phyloP scores from a whole-genome alignment of 2,329 filamentous ascomycete genomes.

The Neophaeococcomyces aloes region DNA sequence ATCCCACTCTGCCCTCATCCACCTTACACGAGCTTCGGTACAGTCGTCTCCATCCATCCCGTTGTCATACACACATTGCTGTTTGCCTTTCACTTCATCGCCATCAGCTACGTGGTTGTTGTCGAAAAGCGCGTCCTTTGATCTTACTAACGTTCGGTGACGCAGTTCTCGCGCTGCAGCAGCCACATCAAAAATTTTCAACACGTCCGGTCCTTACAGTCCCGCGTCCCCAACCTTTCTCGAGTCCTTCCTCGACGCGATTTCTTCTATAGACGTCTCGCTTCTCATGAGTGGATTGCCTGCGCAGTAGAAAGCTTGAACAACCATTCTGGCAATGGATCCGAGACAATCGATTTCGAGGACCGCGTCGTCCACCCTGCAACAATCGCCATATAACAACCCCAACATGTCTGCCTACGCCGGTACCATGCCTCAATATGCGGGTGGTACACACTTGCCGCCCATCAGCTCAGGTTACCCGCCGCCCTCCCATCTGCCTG shows the following conservation, averaged over 20 bases:
- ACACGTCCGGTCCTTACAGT: slow-evolving; percentile 6
- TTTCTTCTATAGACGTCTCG: not conserved
- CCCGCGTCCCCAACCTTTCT: not conserved
- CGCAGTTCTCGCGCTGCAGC: slow-evolving; percentile 3
- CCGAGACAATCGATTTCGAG: slow-evolving; percentile 21
- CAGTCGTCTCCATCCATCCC: slow-evolving; percentile 9
- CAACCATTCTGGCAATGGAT: slow-evolving; percentile 20
- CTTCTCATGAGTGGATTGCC: slow-evolving; percentile 16
- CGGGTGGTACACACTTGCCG: slow-evolving; percentile 36
- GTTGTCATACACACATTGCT: slow-evolving; percentile 4
- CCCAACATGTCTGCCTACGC: slow-evolving; percentile 31
- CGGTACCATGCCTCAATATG: slow-evolving; percentile 31
- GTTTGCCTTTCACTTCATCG: not conserved
- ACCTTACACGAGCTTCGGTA: not conserved
- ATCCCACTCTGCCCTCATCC: slow-evolving; percentile 4
- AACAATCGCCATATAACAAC: slow-evolving; percentile 28
- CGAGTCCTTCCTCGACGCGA: slow-evolving; percentile 6
- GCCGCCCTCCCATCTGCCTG: slow-evolving; percentile 27
- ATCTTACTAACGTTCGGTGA: slow-evolving; percentile 3
- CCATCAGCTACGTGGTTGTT: not conserved
- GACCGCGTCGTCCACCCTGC: slow-evolving; percentile 34
- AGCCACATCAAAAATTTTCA: slow-evolving; percentile 8
- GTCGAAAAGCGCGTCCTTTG: slow-evolving; percentile 4
- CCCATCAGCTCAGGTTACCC: slow-evolving; percentile 34
- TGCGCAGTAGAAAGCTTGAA: slow-evolving; percentile 12